Base-by-base conservation (phyloP, 2,329 filamentous ascomycete genomes). In the Neofusicoccum ribis region DNA sequence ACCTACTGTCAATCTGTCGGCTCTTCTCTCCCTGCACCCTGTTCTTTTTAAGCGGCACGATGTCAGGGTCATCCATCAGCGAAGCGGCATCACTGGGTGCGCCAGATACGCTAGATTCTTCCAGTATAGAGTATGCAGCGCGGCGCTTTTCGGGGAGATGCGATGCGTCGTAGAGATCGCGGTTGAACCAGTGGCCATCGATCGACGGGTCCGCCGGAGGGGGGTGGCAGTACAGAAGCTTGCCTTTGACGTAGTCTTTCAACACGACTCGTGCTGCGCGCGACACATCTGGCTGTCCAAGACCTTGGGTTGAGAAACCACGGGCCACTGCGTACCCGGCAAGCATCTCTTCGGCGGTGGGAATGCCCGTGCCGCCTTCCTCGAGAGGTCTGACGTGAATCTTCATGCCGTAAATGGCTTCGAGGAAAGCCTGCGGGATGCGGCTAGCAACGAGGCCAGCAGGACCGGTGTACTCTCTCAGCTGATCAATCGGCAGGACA, bases 181-280 rank as follows among this genome's bases (percentile, higher is more conserved):
- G 82, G 80, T 99, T 99, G 84, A 98, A 99, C 63, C 89, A 86
- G 56, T 81, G 80, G 0, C 87, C 82, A 70, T 97, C 91, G 44
- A 90, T 86, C 2, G 81, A 78, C 6, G 83, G 80, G 36, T 89
- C 85, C 4, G 81, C 81, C 0, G 93, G 93, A 0, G 95, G 95
- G 4, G 95, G 93, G 72, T 94, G 89, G 70, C 93, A 95, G 81
- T 90, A 98, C 5, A 98, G 85, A 0, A 99, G 86, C 80, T 97
- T 98, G 68, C 95, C 95, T 75, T 90, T 96, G 70, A 99, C 95
- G 73, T 98, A 99, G 80, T 99, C 95, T 77, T 99, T 99, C 31
- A 99, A 85, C 15, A 99, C 85, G 70, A 92, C 91, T 62, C 95
- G 87, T 4, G 94, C 93, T 6, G 95, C 95, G 71, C 95, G 87